Evolutionary conservation across 345 rosid genomes (phyloP).

Genomic region (Durio zibethinus): DNA sequence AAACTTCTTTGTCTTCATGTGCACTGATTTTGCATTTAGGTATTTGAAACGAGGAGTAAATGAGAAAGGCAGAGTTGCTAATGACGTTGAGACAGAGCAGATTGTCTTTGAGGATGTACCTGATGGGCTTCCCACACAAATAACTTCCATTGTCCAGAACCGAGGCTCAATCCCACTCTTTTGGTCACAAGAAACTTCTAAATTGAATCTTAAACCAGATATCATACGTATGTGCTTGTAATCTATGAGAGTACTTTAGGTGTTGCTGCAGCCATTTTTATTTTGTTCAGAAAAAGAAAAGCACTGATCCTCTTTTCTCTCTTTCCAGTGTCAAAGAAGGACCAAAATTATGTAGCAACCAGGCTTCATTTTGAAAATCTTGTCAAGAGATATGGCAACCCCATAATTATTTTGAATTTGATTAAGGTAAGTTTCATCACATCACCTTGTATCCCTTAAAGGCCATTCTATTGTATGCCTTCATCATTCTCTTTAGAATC

Average conservation of each 20-base stretch:
- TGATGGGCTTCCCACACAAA: constrained; percentile 64
- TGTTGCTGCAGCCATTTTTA: constrained; percentile 5
- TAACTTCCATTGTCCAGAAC: constrained; percentile 92
- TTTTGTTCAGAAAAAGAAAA: constrained; percentile 16
- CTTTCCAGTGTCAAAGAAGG: constrained; percentile 76
- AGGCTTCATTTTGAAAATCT: constrained; percentile 94
- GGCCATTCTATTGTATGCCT: not conserved
- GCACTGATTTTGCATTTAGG: constrained; percentile 38
- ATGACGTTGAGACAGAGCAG: constrained; percentile 99
- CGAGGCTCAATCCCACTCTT: constrained; percentile 98
- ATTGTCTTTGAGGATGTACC: constrained; percentile 78
- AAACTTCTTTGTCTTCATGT: not conserved
- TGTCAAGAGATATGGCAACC: constrained; percentile 82
- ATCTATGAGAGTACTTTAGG: constrained; percentile 15
- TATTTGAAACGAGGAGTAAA: constrained; percentile 97
- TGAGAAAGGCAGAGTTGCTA: constrained; percentile 93
- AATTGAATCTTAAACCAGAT: constrained; percentile 95
- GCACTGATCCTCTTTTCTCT: constrained; percentile 1
- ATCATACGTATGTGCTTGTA: constrained; percentile 64
- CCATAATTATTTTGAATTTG: constrained; percentile 88
- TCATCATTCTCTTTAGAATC: not conserved
- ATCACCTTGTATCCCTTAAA: constrained; percentile 4
- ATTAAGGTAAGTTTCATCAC: constrained; percentile 63
- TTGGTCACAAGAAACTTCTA: constrained; percentile 99
- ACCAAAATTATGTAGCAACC: constrained; percentile 86